Evolutionary conservation across 352 stramenopile genomes (phyloP), one percentile per base, ranked within the genome.

Genomic region (Globisporangium lucens): DNA sequence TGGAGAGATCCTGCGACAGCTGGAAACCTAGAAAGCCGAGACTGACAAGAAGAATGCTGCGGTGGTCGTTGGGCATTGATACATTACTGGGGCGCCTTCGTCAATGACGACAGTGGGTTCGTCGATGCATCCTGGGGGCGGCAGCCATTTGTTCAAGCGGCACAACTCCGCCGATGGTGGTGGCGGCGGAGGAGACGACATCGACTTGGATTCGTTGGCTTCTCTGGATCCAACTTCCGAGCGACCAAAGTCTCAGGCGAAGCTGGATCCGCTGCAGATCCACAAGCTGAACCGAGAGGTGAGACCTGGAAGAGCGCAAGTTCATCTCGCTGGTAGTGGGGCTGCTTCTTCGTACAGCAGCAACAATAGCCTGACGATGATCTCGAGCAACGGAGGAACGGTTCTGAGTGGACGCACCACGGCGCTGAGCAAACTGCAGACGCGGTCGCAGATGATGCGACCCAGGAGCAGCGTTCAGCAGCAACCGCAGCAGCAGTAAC

Each of bases 201-300:
- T 56, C 51, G 24, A 17, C 63, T 83, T 61, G 33, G 33, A 51
- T 51, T 7, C 17, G 43, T 12, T 51, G 43, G 17, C 17, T 22
- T 24, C 43, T 51, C 8, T 51, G 43, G 43, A 49, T 24, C 33
- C 56, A n/a, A 49, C 56, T 35, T 24, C 33, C 13, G 80, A 87
- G 15, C 75, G 80, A 1, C 75, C 67, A 24, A 84, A 81, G 29
- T 87, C 77, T 7, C 82, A 93, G 35, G 46, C 80, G 3, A 90
- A 87, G 47, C 74, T 93, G 4, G 82, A 90, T 52, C 84, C 80
- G 27, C 70, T 92, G 24, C 72, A 84, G 12, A 68, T 80, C 55
- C 73, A 87, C 29, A 83, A 79, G 58, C 67, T 82, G 5, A 73
- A 57, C 2, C 75, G 77, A 24, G 68, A 76, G 30, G 33, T 60